Conservation (phyloP, 78 protist genomes). For the Planoprotostelium fungivorum region DNA sequence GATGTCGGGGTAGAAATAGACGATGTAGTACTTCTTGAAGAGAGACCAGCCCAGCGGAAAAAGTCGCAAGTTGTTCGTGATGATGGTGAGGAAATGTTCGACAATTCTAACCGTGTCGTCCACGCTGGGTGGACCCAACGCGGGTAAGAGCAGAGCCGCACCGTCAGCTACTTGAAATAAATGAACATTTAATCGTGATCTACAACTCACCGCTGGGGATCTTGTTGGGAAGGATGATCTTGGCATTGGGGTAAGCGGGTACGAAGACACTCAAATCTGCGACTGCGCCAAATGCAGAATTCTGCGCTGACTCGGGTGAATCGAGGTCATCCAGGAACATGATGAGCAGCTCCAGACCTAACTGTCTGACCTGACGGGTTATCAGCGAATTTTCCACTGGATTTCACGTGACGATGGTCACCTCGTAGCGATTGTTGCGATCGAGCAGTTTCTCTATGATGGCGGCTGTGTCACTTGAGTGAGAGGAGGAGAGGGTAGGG, state of each 20-base stretch:
- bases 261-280: not conserved
- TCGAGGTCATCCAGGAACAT: not conserved
- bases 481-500: not conserved
- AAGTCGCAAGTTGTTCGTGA: not conserved
- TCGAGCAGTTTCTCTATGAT: not conserved
- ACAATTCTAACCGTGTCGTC: not conserved
- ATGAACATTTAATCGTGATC: too few species aligned
- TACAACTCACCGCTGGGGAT: not conserved
- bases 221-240: not conserved
- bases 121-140: not conserved
- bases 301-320: not conserved
- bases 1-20: not conserved
- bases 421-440: not conserved
- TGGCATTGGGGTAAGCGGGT: not conserved
- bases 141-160: not conserved
- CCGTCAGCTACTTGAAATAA: not conserved
- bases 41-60: not conserved
- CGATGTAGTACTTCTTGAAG: not conserved
- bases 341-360: not conserved
- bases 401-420: too few species aligned
- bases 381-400: too few species aligned
- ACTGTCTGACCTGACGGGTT: not conserved
- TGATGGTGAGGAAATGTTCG: not conserved
- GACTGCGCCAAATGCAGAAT: not conserved
- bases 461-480: not conserved